Evolutionary conservation across 176 grass and related monocot genomes (phyloP).

Genomic region (Triticum monococcum): DNA sequence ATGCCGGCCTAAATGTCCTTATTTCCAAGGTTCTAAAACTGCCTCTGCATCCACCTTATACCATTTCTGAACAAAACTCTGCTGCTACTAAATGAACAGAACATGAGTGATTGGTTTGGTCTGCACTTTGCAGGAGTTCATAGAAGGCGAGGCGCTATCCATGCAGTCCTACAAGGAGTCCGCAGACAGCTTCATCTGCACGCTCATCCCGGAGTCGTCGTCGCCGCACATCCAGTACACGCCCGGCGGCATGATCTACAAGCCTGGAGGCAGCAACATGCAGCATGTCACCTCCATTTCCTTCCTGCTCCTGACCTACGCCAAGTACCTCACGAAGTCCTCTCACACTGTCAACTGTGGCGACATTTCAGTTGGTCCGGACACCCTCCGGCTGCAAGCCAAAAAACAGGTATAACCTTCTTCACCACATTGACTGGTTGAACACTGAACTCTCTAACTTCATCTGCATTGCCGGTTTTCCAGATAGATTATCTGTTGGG

Average conservation of each 20-base stretch:
- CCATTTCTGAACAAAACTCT: background rate
- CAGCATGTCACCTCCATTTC: constrained; percentile 94
- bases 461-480: background rate
- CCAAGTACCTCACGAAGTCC: constrained; percentile 76
- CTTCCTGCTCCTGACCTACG: constrained; percentile 84
- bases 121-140: constrained; percentile 69
- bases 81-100: background rate
- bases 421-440: background rate
- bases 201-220: constrained; percentile 79
- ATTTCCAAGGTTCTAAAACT: constrained; percentile 61
- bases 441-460: background rate
- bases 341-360: constrained; percentile 87
- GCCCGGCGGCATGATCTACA: constrained; percentile 84
- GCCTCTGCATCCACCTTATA: background rate
- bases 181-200: constrained; percentile 89
- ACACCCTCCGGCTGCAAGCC: constrained; percentile 62
- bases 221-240: constrained; percentile 84
- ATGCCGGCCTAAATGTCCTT: constrained; percentile 86
- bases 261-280: constrained; percentile 94
- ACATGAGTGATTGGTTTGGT: background rate
- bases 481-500: constrained; percentile 88
- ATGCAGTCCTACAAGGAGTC: constrained; percentile 86
- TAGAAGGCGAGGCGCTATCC: constrained; percentile 61
- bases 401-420: constrained; percentile 57
- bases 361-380: constrained; percentile 50